A percentile compares a stretch with the other conserved stretches of the same genome.
Conservation (phyloP, 2,329 filamentous ascomycete genomes). For the Aspergillus caelatus region DNA sequence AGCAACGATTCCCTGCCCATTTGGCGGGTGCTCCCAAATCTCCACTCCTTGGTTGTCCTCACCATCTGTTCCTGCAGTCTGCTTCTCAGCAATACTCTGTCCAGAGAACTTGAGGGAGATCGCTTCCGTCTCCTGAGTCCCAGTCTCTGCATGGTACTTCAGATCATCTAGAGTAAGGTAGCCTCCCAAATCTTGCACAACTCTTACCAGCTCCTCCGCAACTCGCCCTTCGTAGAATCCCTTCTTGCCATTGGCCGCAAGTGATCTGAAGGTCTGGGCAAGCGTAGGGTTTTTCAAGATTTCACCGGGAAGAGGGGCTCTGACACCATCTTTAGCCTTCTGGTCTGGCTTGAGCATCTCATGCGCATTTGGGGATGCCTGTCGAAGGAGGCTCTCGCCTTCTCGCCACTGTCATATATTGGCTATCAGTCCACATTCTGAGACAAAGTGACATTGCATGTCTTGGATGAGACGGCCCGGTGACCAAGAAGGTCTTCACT, state of each 20-base stretch:
- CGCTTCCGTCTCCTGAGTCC: slow-evolving; percentile 79
- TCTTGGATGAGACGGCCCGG: too few relatives aligned
- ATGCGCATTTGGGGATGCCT: slow-evolving; percentile 79
- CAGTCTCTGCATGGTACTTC: slow-evolving; percentile 69
- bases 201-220: slow-evolving; percentile 78
- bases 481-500: slow-evolving; percentile 35
- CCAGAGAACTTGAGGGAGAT: slow-evolving; percentile 80
- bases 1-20: slow-evolving; percentile 93
- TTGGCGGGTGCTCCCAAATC: slow-evolving; percentile 95
- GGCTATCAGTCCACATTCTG: background rate
- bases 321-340: slow-evolving; percentile 66
- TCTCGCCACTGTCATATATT: slow-evolving; percentile 65
- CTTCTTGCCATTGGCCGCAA: slow-evolving; percentile 79
- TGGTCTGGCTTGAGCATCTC: slow-evolving; percentile 86
- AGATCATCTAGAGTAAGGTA: slow-evolving; percentile 79
- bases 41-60: slow-evolving; percentile 60
- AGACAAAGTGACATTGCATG: background rate
- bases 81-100: slow-evolving; percentile 58
- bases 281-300: slow-evolving; percentile 84
- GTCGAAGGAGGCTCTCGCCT: slow-evolving; percentile 65
- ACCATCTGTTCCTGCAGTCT: slow-evolving; percentile 48
- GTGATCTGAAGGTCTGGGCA: slow-evolving; percentile 75
- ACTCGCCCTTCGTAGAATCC: slow-evolving; percentile 90
- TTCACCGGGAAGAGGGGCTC: slow-evolving; percentile 78
- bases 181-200: slow-evolving; percentile 74